phyloP scores from a whole-genome alignment of 2,329 filamentous ascomycete species.

The Penicillium sp. region DNA sequence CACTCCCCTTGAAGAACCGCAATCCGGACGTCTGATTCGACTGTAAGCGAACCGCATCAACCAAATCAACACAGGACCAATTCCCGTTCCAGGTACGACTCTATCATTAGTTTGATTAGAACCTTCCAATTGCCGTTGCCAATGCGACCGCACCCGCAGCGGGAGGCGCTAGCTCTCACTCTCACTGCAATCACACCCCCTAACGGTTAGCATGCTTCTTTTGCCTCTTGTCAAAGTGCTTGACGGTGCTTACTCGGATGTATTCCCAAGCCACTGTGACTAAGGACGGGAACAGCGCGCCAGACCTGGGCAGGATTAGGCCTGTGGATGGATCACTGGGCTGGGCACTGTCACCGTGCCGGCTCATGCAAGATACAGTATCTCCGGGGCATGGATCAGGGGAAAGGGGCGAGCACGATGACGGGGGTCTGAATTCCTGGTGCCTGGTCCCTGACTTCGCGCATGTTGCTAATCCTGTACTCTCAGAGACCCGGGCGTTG shows the following conservation, averaged over 20 bases:
- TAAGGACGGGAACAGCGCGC: constrained; percentile 1
- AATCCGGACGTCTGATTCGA: neutral
- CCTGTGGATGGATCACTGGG: constrained; percentile 9
- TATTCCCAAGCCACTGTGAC: constrained; percentile 21
- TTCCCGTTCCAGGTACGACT: neutral
- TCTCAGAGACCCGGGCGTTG: neutral
- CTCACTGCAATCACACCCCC: neutral
- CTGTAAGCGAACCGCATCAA: neutral
- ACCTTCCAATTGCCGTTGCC: neutral
- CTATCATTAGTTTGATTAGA: no score
- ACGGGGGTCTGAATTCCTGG: no score
- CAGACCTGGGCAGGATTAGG: neutral
- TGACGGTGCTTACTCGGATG: constrained; percentile 26
- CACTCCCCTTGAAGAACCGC: neutral
- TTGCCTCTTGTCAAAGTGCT: constrained; percentile 18
- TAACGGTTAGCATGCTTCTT: constrained; percentile 11
- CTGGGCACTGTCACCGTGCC: neutral
- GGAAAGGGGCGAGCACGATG: neutral
- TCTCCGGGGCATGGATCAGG: constrained; percentile 7
- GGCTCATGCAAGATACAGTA: neutral
- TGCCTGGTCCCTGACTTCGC: constrained; percentile 15
- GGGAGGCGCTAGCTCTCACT: constrained; percentile 18
- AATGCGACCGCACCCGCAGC: constrained; percentile 20
- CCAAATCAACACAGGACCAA: neutral
- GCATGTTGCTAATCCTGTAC: neutral